Evolutionary conservation across 1,284 basidiomycete species (phyloP).

Genomic region (Irpex lacteus): DNA sequence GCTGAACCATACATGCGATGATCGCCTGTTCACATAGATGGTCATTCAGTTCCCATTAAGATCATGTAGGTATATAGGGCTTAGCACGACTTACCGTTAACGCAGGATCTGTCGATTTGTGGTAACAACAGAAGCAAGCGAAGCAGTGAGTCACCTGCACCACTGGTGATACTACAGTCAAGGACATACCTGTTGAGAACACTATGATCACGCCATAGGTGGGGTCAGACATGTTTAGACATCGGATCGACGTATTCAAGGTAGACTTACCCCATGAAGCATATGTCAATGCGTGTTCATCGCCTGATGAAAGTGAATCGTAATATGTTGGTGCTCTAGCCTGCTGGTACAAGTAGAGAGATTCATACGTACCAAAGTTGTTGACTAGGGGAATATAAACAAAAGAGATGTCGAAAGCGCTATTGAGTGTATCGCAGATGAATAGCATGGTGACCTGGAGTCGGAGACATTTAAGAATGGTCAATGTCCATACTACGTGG

Average conservation of each 20-base stretch:
- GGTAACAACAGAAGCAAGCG: too few species aligned
- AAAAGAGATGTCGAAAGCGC: constrained; percentile 6
- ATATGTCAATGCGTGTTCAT: constrained; percentile 1
- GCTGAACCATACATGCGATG: constrained; percentile 9
- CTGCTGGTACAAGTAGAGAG: too few species aligned
- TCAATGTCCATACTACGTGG: neutral
- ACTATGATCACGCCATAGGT: neutral
- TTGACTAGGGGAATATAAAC: constrained; percentile 9
- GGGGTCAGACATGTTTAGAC: neutral
- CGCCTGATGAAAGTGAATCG: neutral
- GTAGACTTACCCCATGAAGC: constrained; percentile 8
- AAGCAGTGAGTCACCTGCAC: neutral
- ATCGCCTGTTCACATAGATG: neutral
- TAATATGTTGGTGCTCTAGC: neutral
- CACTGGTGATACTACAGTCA: neutral
- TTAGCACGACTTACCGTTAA: neutral
- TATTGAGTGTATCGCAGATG: constrained; percentile 8
- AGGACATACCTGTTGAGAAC: constrained; percentile 3
- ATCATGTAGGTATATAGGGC: too few species aligned
- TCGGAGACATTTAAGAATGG: neutral
- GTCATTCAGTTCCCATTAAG: neutral
- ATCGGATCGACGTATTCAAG: neutral
- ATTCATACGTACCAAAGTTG: constrained; percentile 6
- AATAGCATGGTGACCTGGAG: constrained; percentile 1
- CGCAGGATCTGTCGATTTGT: neutral